These are phyloP conservation scores for Starmera amethionina DNA, from an alignment of 805 yeast genomes.

Conservation along the genomic window DNA sequence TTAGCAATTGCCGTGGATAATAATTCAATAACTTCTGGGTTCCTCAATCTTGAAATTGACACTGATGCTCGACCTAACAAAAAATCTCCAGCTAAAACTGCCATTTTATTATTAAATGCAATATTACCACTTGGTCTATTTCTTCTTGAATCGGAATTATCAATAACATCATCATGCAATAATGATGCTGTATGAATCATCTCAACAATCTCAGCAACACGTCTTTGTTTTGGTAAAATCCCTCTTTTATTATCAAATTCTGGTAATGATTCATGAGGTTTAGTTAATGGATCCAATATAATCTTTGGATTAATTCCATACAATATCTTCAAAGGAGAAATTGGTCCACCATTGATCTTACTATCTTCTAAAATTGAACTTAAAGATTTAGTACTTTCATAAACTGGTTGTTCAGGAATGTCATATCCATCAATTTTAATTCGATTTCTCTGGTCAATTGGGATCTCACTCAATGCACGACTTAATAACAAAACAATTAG, in stretches of 20 bases:
- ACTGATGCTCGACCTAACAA: conserved; percentile 93
- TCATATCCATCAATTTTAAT: conserved; percentile 52
- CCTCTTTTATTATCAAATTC: conserved; percentile 51
- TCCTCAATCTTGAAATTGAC: conserved; percentile 83
- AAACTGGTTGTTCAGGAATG: conserved; percentile 57
- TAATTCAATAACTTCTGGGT: conserved; percentile 95
- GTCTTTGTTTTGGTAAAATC: conserved; percentile 86
- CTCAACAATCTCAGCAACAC: conserved; percentile 95
- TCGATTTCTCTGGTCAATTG: conserved; percentile 55
- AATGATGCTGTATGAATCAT: conserved; percentile 97
- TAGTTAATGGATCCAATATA: conserved; percentile 72
- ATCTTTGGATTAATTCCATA: conserved; percentile 87
- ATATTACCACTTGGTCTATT: conserved; percentile 87
- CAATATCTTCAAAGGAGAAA: conserved; percentile 74
- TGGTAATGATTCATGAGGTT: conserved; percentile 68
- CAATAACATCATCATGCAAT: conserved; percentile 95
- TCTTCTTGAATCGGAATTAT: conserved; percentile 76
- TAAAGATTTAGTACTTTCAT: conserved; percentile 43
- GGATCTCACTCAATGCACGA: conserved; percentile 72
- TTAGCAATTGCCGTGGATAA: conserved; percentile 95
- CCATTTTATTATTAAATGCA: conserved; percentile 95
- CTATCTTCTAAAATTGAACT: conserved; percentile 45
- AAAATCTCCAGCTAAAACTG: conserved; percentile 94
- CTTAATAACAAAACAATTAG: conserved; percentile 75
- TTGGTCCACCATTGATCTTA: conserved; percentile 36